phyloP scores from a whole-genome alignment of 2,329 filamentous ascomycete species.

The Xylaria sp. region DNA sequence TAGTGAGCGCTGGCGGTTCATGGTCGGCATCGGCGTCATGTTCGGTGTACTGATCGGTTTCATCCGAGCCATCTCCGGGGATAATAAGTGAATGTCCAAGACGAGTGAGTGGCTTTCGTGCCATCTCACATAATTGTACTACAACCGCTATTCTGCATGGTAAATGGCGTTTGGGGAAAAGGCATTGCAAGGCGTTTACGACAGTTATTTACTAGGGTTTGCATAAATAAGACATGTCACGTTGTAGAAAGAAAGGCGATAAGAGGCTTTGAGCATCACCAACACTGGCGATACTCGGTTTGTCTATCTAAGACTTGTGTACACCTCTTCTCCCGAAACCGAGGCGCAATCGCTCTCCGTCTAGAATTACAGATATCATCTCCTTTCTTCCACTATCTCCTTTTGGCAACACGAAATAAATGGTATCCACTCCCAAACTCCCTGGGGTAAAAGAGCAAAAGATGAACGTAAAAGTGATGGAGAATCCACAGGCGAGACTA shows the following conservation, averaged over 20 bases:
- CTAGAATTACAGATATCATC: slow-evolving; percentile 19
- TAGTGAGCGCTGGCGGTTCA: slow-evolving; percentile 84
- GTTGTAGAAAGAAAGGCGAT: slow-evolving; percentile 18
- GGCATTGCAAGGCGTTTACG: slow-evolving; percentile 31
- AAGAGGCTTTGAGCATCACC: slow-evolving; percentile 45
- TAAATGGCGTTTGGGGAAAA: slow-evolving; percentile 33
- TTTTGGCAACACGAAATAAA: slow-evolving; percentile 30
- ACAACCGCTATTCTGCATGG: slow-evolving; percentile 25
- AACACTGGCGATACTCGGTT: slow-evolving; percentile 45
- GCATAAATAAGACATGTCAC: slow-evolving; percentile 23
- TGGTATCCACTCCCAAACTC: slow-evolving; percentile 42
- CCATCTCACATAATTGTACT: slow-evolving; percentile 15
- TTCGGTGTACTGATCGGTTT: slow-evolving; percentile 60
- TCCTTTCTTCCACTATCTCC: background rate
- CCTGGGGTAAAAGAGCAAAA: slow-evolving; percentile 17
- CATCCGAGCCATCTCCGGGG: slow-evolving; percentile 51
- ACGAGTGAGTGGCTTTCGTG: slow-evolving; percentile 3
- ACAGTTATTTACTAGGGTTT: background rate
- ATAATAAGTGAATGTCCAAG: slow-evolving; percentile 42
- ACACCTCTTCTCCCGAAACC: background rate
- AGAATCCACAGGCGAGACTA: slow-evolving; percentile 30
- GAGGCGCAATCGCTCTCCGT: slow-evolving; percentile 4
- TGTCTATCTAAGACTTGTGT: slow-evolving; percentile 42
- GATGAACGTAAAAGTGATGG: background rate
- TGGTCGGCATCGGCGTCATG: slow-evolving; percentile 85